A percentile compares a stretch with the other conserved stretches of the same genome.
These are phyloP conservation scores for Aspergillus versicolor DNA, from an alignment of 2,329 filamentous ascomycete genomes.

Conservation along the genomic window DNA sequence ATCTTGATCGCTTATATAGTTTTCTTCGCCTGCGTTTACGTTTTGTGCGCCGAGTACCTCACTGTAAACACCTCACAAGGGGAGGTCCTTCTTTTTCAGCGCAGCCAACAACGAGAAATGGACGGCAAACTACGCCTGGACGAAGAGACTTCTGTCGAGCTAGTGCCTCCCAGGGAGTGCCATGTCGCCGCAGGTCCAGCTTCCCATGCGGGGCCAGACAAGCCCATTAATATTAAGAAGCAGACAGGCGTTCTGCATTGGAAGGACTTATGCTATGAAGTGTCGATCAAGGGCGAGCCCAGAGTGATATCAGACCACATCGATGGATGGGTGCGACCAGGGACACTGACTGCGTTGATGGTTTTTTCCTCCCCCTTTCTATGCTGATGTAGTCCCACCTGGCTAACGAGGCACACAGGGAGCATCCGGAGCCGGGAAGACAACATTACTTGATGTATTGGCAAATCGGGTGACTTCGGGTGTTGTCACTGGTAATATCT, in stretches of 20 bases:
- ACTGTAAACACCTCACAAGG: constrained; percentile 62
- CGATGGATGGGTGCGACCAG: constrained; percentile 91
- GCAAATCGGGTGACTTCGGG: constrained; percentile 86
- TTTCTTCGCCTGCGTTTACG: constrained; percentile 58
- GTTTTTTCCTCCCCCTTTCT: too few relatives aligned
- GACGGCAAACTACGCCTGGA: background rate
- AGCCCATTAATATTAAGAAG: constrained; percentile 49
- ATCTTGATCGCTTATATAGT: constrained; percentile 63
- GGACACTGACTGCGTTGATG: constrained; percentile 87
- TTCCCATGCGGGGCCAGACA: background rate
- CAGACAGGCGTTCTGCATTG: constrained; percentile 83
- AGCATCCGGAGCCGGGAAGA: constrained; percentile 88
- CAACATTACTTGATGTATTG: constrained; percentile 81
- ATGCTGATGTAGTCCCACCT: too few relatives aligned
- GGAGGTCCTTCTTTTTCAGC: constrained; percentile 70
- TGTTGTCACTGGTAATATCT: constrained; percentile 81
- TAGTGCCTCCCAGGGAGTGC: constrained; percentile 37
- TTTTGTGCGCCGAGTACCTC: constrained; percentile 42
- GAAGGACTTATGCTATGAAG: constrained; percentile 79
- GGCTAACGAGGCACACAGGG: constrained; percentile 35
- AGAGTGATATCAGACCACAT: constrained; percentile 80
- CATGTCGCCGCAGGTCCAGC: too few relatives aligned
- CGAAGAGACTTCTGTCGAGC: background rate
- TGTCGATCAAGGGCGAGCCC: constrained; percentile 73
- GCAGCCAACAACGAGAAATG: constrained; percentile 36